These are phyloP conservation scores for Hanseniaspora guilliermondii DNA, from an alignment of 805 yeast genomes.

Conservation along the genomic window DNA sequence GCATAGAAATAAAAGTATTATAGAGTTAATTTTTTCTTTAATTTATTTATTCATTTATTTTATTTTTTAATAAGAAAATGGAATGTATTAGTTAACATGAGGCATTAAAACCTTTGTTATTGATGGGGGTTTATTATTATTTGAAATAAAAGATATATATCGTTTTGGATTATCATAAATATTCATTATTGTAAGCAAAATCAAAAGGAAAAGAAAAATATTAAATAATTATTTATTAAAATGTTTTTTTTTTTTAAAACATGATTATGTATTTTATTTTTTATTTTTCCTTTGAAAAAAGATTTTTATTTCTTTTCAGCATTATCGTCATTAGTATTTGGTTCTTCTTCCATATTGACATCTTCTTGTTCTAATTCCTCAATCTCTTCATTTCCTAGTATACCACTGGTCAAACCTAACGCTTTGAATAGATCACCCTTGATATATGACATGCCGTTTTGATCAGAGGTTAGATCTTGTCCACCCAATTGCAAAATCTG, in stretches of 20 bases:
- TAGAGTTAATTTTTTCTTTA: no score
- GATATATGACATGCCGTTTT: constrained; percentile 50
- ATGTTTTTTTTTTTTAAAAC: not conserved
- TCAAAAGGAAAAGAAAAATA: not conserved
- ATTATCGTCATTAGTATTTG: constrained; percentile 8
- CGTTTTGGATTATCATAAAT: not conserved
- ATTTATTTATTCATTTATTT: no score
- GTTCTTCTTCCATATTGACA: constrained; percentile 15
- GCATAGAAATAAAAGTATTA: not conserved
- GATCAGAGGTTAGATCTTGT: constrained; percentile 29
- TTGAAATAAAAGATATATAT: not conserved
- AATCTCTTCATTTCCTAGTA: constrained; percentile 27
- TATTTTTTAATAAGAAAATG: no score
- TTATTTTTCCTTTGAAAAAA: constrained; percentile 13
- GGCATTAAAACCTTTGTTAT: no score
- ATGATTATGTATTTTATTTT: constrained; percentile 6
- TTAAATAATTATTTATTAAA: no score
- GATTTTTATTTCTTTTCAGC: constrained; percentile 18
- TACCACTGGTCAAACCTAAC: constrained; percentile 32
- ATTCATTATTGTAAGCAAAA: no score
- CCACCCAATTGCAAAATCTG: constrained; percentile 12
- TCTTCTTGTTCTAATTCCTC: constrained; percentile 22
- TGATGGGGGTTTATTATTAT: not conserved
- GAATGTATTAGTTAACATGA: no score
- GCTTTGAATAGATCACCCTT: constrained; percentile 54